phyloP scores from a whole-genome alignment of 2,329 filamentous ascomycete species.

The Xylaria sp. region DNA sequence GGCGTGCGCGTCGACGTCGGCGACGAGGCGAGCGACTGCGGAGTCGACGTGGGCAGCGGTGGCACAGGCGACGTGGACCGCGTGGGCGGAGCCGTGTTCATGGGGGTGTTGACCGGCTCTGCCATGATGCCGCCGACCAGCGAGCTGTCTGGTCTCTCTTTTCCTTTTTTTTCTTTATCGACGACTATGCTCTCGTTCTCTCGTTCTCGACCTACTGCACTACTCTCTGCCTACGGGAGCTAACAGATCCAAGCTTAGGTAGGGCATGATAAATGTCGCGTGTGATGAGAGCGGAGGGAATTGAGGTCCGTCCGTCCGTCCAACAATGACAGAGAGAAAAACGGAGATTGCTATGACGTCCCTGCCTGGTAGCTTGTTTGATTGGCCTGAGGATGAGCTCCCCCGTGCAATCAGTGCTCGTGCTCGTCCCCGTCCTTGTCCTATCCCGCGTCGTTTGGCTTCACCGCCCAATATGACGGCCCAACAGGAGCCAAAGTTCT shows the following conservation, averaged over 20 bases:
- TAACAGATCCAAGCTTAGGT: not conserved
- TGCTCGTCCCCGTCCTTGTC: conserved; percentile 1
- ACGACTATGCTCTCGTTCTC: not conserved
- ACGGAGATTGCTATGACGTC: conserved; percentile 14
- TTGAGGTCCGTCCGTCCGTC: not conserved
- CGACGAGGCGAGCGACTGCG: conserved; percentile 40
- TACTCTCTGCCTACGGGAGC: not conserved
- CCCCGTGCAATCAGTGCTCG: conserved; percentile 19
- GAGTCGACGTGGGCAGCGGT: conserved; percentile 38
- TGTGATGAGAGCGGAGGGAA: conserved; percentile 1
- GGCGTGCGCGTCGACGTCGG: conserved; percentile 30
- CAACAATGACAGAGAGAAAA: not conserved
- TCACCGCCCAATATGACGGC: conserved; percentile 26
- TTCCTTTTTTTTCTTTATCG: not conserved
- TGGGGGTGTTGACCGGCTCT: conserved; percentile 60
- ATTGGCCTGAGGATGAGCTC: conserved; percentile 15
- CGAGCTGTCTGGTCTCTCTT: not conserved
- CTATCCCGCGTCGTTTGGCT: conserved; percentile 15
- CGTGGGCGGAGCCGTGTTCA: conserved; percentile 56
- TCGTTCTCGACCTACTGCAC: not conserved
- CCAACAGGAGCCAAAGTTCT: conserved; percentile 5
- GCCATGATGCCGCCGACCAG: conserved; percentile 52
- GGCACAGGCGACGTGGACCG: conserved; percentile 57
- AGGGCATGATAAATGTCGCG: conserved; percentile 5
- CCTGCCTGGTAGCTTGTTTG: conserved; percentile 8